Conservation (phyloP, 225 moss, liverwort and hornwort species). For the Polytrichum formosum region DNA sequence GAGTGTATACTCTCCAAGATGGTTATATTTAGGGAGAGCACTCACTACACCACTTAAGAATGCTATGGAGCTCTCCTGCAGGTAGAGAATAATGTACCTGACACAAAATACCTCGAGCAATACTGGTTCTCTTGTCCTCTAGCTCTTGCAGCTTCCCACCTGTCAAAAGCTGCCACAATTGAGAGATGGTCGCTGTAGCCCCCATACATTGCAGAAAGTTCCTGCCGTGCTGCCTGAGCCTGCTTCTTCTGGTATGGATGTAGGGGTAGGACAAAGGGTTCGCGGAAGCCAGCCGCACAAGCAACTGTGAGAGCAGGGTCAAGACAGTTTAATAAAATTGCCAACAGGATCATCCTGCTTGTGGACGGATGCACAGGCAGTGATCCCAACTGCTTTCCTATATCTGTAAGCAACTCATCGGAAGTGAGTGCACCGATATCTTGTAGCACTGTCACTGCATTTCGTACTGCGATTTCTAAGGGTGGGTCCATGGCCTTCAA, state of each 20-base stretch:
- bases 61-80: background rate
- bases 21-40: too few species aligned
- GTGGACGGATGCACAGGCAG: conserved; percentile 95
- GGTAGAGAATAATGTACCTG: conserved; percentile 24
- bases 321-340: conserved; percentile 87
- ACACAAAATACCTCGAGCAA: conserved; percentile 55
- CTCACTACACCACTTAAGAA: too few species aligned
- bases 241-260: conserved; percentile 89
- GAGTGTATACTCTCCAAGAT: too few species aligned
- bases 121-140: conserved; percentile 49
- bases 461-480: conserved; percentile 71
- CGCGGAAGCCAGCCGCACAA: conserved; percentile 93
- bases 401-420: conserved; percentile 87
- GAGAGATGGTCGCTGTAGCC: conserved; percentile 95
- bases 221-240: conserved; percentile 76
- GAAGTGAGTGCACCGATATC: conserved; percentile 88
- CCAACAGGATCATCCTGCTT: conserved; percentile 96
- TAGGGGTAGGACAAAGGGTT: conserved; percentile 93
- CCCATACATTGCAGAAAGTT: conserved; percentile 71
- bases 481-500: conserved; percentile 90
- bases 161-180: conserved; percentile 90
- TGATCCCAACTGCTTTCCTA: conserved; percentile 92
- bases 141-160: conserved; percentile 60
- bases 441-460: conserved; percentile 82
- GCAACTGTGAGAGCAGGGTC: conserved; percentile 94